Percentiles rank a stretch among this genome's conserved stretches.
These are phyloP conservation scores for Cladosporium phlei DNA, from an alignment of 2,329 filamentous ascomycete genomes.

Conservation along the genomic window DNA sequence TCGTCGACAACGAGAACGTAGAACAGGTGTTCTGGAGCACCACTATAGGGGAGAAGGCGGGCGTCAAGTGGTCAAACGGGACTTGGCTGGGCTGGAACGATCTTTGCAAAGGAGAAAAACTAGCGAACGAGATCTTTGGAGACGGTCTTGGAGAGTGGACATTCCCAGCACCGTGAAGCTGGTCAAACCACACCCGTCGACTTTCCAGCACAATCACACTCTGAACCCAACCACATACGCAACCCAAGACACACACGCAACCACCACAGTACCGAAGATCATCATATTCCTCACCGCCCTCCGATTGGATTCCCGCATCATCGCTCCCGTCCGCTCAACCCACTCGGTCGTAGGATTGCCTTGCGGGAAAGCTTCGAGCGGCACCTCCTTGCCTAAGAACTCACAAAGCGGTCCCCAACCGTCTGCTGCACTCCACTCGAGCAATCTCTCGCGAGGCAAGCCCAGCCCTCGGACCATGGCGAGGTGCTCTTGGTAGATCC, in stretches of 20 bases:
- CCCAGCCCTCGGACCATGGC: conserved; percentile 17
- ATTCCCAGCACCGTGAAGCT: background rate
- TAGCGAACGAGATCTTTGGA: conserved; percentile 3
- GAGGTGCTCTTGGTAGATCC: conserved; percentile 1
- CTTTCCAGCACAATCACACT: background rate
- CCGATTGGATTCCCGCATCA: background rate
- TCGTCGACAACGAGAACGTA: background rate
- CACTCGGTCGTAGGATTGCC: background rate
- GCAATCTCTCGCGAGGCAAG: conserved; percentile 22
- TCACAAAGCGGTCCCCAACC: conserved; percentile 31
- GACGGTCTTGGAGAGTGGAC: conserved; percentile 7
- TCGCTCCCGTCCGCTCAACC: background rate
- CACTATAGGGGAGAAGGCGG: conserved; percentile 1
- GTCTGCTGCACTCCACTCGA: conserved; percentile 25
- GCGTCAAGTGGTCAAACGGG: background rate
- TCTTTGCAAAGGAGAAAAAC: background rate
- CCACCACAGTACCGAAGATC: background rate
- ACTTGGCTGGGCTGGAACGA: conserved; percentile 1
- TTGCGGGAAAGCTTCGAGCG: conserved; percentile 23
- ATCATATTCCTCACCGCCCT: conserved; percentile 6
- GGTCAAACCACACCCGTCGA: background rate
- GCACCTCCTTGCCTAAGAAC: conserved; percentile 25
- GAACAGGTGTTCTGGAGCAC: conserved; percentile 10
- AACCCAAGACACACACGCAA: background rate
- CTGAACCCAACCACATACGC: background rate